phyloP scores from a whole-genome alignment of 495 filamentous ascomycete genomes.

The Penicillium chermesinum region DNA sequence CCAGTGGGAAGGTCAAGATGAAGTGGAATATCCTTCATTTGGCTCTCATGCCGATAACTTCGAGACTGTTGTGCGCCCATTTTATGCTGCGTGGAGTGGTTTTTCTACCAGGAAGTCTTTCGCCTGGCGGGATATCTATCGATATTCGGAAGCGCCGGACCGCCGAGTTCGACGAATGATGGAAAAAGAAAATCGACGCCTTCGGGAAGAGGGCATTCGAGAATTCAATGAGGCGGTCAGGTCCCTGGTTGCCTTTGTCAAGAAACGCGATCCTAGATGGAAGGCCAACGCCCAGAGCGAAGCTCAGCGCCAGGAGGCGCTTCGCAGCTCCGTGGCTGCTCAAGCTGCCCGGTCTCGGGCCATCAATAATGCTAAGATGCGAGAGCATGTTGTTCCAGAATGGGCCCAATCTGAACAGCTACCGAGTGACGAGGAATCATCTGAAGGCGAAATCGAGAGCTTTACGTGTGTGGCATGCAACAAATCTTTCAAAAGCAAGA shows the following conservation, averaged over 20 bases:
- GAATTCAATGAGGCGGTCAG: conserved; percentile 93
- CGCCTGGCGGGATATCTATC: conserved; percentile 81
- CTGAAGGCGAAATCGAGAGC: conserved; percentile 48
- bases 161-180: conserved; percentile 75
- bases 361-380: conserved; percentile 69
- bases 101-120: conserved; percentile 86
- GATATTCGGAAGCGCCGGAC: conserved; percentile 80
- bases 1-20: conserved; percentile 56
- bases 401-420: conserved; percentile 63
- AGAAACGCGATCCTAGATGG: conserved; percentile 86
- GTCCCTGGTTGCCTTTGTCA: conserved; percentile 82
- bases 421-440: conserved; percentile 53
- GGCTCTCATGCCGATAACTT: conserved; percentile 63
- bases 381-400: conserved; percentile 61
- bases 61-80: conserved; percentile 66
- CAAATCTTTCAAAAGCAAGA: conserved; percentile 91
- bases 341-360: conserved; percentile 82
- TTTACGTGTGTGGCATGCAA: conserved; percentile 89
- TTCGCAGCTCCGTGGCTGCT: conserved; percentile 72
- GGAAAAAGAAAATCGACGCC: conserved; percentile 90
- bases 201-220: conserved; percentile 74
- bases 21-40: conserved; percentile 71
- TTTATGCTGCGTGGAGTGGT: conserved; percentile 75
- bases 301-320: conserved; percentile 69
- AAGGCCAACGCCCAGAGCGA: conserved; percentile 64